phyloP scores from a whole-genome alignment of 495 filamentous ascomycete genomes.

The Margaritispora aquatica region DNA sequence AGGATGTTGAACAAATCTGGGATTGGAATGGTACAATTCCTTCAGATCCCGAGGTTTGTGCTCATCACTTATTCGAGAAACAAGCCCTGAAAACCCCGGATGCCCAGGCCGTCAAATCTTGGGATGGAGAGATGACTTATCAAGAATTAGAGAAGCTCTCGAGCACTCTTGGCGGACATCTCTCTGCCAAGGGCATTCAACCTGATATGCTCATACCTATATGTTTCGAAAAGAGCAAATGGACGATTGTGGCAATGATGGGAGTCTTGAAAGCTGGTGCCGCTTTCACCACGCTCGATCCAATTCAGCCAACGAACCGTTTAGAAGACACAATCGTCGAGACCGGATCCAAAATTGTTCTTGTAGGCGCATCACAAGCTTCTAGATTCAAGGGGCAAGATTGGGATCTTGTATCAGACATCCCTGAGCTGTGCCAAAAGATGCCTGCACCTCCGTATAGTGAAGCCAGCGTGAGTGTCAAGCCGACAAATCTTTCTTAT shows the following conservation, averaged over 20 bases:
- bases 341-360: constrained; percentile 3
- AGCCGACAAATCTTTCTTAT: constrained; percentile 27
- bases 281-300: constrained; percentile 43
- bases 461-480: background rate
- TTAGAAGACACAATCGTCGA: background rate
- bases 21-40: constrained; percentile 25
- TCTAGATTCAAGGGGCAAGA: background rate
- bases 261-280: constrained; percentile 38
- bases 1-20: background rate
- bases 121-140: constrained; percentile 33
- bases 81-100: constrained; percentile 24
- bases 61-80: constrained; percentile 43
- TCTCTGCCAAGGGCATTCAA: constrained; percentile 1
- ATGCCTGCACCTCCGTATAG: background rate
- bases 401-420: background rate
- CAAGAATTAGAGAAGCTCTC: constrained; percentile 2
- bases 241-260: constrained; percentile 34
- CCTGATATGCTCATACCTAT: background rate
- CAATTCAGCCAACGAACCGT: constrained; percentile 26
- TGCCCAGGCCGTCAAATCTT: constrained; percentile 13
- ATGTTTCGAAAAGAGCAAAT: constrained; percentile 39
- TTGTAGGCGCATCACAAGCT: background rate
- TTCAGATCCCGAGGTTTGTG: constrained; percentile 25
- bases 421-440: background rate
- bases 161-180: background rate